phyloP scores from a whole-genome alignment of 345 rosid species.

The Aethionema arabicum region DNA sequence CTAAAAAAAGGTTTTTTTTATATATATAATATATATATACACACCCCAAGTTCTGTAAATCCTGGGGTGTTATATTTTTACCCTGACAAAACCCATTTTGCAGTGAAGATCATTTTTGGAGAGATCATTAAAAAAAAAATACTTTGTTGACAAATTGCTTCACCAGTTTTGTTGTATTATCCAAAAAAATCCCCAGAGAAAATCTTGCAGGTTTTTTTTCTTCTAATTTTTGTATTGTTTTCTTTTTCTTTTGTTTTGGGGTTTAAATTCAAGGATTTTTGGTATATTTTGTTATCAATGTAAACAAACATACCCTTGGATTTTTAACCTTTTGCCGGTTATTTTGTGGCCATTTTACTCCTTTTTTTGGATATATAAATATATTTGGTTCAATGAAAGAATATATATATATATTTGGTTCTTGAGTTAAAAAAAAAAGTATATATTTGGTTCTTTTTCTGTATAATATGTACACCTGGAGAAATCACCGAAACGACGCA shows the following conservation, averaged over 20 bases:
- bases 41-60: constrained; percentile 36
- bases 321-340: constrained; percentile 26
- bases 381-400: not conserved
- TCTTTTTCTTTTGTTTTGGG: constrained; percentile 11
- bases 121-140: constrained; percentile 27
- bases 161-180: constrained; percentile 42
- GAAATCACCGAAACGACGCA: too few species aligned
- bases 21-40: constrained; percentile 22
- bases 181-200: constrained; percentile 19
- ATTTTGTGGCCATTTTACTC: constrained; percentile 29
- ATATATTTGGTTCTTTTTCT: too few species aligned
- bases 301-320: constrained; percentile 32
- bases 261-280: constrained; percentile 34
- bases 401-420: too few species aligned
- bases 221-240: not conserved
- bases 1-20: constrained; percentile 9
- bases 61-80: constrained; percentile 27
- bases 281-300: constrained; percentile 32
- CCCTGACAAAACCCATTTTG: constrained; percentile 35
- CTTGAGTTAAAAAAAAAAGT: too few species aligned
- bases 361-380: constrained; percentile 25
- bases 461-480: too few species aligned
- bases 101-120: constrained; percentile 34
- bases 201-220: constrained; percentile 23
- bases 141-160: constrained; percentile 30